Conservation (phyloP, 345 rosid genomes). For the Triadica sebifera region DNA sequence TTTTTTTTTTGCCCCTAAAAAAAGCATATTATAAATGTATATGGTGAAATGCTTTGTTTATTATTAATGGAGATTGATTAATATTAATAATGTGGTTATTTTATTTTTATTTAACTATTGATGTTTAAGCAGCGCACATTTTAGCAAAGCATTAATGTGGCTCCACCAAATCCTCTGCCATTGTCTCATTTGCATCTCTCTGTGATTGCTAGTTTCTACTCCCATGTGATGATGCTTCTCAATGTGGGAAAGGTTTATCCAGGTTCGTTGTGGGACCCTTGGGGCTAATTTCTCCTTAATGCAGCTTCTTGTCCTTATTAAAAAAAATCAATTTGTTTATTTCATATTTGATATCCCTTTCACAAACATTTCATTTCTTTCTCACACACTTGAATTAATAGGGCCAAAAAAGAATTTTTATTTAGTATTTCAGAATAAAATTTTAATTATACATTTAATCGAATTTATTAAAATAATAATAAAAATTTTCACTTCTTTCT, state of each 20-base stretch:
- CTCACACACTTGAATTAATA: too few relatives aligned
- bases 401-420: too few relatives aligned
- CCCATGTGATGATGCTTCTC: slow-evolving; percentile 68
- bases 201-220: slow-evolving; percentile 45
- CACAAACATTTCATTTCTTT: neutral
- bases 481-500: neutral
- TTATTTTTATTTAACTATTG: too few relatives aligned
- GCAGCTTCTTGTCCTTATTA: neutral
- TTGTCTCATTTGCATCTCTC: slow-evolving; percentile 52
- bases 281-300: neutral
- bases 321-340: neutral
- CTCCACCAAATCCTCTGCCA: slow-evolving; percentile 66
- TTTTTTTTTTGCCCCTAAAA: too few relatives aligned
- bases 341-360: neutral
- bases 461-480: too few relatives aligned
- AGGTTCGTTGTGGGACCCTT: neutral
- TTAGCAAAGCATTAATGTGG: slow-evolving; percentile 48
- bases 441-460: too few relatives aligned
- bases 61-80: slow-evolving; percentile 8
- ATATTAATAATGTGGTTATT: slow-evolving; percentile 6
- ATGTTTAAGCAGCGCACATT: too few relatives aligned
- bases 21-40: too few relatives aligned
- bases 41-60: too few relatives aligned
- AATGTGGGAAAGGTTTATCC: neutral
- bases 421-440: too few relatives aligned